Percentiles rank a stretch among this genome's conserved stretches.
phyloP scores from a whole-genome alignment of 805 yeast genomes.

The Saccharomycopsis malanga region DNA sequence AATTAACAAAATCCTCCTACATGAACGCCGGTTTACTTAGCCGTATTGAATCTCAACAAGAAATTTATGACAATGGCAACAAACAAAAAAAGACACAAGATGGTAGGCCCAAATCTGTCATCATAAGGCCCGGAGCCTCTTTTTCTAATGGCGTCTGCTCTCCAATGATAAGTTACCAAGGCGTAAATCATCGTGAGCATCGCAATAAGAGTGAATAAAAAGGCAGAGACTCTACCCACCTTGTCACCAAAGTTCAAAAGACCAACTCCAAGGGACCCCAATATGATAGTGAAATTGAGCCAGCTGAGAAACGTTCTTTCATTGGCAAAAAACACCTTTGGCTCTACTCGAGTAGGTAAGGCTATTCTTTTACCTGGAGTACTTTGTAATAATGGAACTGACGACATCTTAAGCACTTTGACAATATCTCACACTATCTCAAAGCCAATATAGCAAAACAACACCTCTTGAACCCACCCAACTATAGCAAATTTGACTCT shows the following conservation, averaged over 20 bases:
- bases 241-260: conserved; percentile 92
- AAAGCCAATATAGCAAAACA: too few species aligned
- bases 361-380: conserved; percentile 90
- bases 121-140: conserved; percentile 99
- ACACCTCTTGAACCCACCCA: too few species aligned
- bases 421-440: too few species aligned
- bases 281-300: conserved; percentile 97
- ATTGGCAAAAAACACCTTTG: conserved; percentile 97
- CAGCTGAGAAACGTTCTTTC: conserved; percentile 98
- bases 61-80: conserved; percentile 93
- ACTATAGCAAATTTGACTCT: too few species aligned
- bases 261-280: conserved; percentile 96
- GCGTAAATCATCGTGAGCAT: conserved; percentile 98
- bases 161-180: conserved; percentile 94
- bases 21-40: not conserved
- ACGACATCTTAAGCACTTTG: conserved; percentile 56
- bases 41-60: conserved; percentile 64
- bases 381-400: conserved; percentile 66
- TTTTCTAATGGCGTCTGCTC: conserved; percentile 96
- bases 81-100: conserved; percentile 87
- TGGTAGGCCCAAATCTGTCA: conserved; percentile 97
- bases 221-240: conserved; percentile 88
- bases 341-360: conserved; percentile 95
- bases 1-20: too few species aligned
- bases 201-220: conserved; percentile 88